These are phyloP conservation scores for Aspergillus sp. DNA, from an alignment of 2,329 filamentous ascomycete genomes.

Conservation along the genomic window DNA sequence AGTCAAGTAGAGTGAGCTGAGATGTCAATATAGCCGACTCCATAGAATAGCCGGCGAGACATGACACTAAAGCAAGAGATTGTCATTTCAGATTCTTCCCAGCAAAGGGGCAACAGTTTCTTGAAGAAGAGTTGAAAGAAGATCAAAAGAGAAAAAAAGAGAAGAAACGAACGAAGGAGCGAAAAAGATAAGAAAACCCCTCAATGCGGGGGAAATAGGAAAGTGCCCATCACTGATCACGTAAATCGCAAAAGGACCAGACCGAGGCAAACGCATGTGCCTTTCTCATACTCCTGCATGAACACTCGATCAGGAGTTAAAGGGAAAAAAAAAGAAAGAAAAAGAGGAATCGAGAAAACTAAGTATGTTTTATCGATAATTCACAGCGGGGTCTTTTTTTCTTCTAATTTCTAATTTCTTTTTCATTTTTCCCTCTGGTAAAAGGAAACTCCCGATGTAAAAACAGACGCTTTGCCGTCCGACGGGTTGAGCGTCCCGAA, in stretches of 20 bases:
- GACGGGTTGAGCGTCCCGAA: slow-evolving; percentile 10
- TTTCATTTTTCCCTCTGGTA: not conserved
- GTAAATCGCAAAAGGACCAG: not conserved
- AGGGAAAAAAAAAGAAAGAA: slow-evolving; percentile 3
- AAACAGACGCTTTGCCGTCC: not conserved
- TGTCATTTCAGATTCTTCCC: too few relatives aligned
- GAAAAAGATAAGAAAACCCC: slow-evolving; percentile 7
- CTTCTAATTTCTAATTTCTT: too few relatives aligned
- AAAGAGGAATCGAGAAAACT: slow-evolving; percentile 14
- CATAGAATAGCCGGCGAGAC: too few relatives aligned
- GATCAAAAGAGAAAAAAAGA: not conserved
- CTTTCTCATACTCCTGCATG: not conserved
- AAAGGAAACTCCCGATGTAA: not conserved
- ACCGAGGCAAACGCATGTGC: too few relatives aligned
- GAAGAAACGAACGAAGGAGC: slow-evolving; percentile 4
- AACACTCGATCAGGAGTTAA: slow-evolving; percentile 1
- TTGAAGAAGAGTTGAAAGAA: too few relatives aligned
- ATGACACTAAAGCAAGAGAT: too few relatives aligned
- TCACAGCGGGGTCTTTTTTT: too few relatives aligned
- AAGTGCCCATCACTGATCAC: not conserved
- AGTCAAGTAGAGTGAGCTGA: too few relatives aligned
- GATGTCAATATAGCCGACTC: too few relatives aligned
- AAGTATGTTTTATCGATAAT: too few relatives aligned
- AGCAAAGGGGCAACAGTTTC: too few relatives aligned
- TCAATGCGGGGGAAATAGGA: slow-evolving; percentile 6